A percentile compares a stretch with the other conserved stretches of the same genome.
Evolutionary conservation across 2,329 filamentous ascomycete species (phyloP).

Genomic region (Neopestalotiopsis sp.): DNA sequence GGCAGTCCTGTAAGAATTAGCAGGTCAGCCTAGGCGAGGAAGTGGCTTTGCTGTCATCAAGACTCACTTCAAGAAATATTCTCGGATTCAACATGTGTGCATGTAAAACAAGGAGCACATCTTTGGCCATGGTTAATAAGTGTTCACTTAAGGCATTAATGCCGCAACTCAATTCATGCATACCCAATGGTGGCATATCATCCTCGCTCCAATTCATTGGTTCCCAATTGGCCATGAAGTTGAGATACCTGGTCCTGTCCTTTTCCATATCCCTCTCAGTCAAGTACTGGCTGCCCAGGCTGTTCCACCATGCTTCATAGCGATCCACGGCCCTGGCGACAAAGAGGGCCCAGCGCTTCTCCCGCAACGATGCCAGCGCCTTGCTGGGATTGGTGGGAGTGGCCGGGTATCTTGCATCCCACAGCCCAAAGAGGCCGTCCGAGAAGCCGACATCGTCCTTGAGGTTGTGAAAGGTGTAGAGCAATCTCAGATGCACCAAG

Average conservation of each 20-base stretch:
- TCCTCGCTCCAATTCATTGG: slow-evolving; percentile 10
- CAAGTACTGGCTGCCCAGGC: slow-evolving; percentile 7
- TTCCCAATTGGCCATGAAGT: slow-evolving; percentile 15
- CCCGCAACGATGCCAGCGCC: slow-evolving; percentile 3
- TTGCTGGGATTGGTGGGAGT: neutral
- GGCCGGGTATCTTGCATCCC: slow-evolving; percentile 2
- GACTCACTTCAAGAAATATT: slow-evolving; percentile 10
- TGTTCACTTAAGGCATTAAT: neutral
- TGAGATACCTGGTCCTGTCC: slow-evolving; percentile 5
- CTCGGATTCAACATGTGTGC: slow-evolving; percentile 13
- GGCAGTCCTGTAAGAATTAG: neutral
- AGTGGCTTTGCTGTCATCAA: neutral
- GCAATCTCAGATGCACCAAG: slow-evolving; percentile 7
- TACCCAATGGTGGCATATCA: slow-evolving; percentile 9
- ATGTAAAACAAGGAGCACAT: slow-evolving; percentile 12
- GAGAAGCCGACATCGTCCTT: slow-evolving; percentile 6
- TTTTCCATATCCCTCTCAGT: slow-evolving; percentile 15
- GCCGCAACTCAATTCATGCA: neutral
- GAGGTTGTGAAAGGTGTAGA: slow-evolving; percentile 8
- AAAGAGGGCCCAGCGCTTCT: slow-evolving; percentile 9
- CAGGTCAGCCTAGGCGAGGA: neutral
- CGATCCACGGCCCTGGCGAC: slow-evolving; percentile 11
- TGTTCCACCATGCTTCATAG: slow-evolving; percentile 15
- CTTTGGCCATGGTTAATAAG: neutral
- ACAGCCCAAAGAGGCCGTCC: slow-evolving; percentile 9